These are phyloP conservation scores for Lentinus brumalis DNA, from an alignment of 768 basidiomycete species.

Conservation along the genomic window DNA sequence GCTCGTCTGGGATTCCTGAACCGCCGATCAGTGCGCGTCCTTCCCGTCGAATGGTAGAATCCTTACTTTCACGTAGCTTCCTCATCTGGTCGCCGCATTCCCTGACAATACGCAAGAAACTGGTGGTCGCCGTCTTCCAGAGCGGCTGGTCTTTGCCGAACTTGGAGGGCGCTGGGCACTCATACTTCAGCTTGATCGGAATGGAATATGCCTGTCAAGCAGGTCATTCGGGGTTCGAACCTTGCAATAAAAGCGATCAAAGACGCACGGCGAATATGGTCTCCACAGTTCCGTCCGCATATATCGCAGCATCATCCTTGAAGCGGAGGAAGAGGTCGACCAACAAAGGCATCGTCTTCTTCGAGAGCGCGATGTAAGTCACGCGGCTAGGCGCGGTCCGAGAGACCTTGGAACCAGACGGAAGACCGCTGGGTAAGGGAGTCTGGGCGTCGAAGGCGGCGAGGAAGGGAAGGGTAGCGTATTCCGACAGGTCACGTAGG, in stretches of 20 bases:
- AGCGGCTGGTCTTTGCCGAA: conserved; percentile 85
- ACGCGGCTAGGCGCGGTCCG: conserved; percentile 54
- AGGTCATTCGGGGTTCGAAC: too few relatives aligned
- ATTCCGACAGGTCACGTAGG: conserved; percentile 84
- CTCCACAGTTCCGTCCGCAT: conserved; percentile 82
- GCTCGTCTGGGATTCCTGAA: conserved; percentile 55
- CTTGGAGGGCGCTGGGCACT: conserved; percentile 87
- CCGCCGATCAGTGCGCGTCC: not conserved
- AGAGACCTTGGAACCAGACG: conserved; percentile 21
- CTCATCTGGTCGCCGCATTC: conserved; percentile 60
- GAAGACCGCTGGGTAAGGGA: conserved; percentile 9
- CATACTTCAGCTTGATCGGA: conserved; percentile 93
- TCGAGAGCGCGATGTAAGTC: conserved; percentile 89
- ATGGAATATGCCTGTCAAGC: conserved; percentile 74
- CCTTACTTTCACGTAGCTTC: conserved; percentile 50
- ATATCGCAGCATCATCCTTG: conserved; percentile 62
- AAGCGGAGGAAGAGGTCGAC: conserved; percentile 76
- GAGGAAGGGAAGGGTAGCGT: conserved; percentile 82
- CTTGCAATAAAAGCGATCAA: not conserved
- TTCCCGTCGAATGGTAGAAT: not conserved
- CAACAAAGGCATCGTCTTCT: conserved; percentile 83
- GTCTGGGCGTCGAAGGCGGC: conserved; percentile 66
- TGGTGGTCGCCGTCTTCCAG: conserved; percentile 93
- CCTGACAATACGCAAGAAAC: conserved; percentile 73
- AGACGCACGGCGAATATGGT: conserved; percentile 69